Evolutionary conservation across 2,329 filamentous ascomycete genomes (phyloP).

Genomic region (Paraphoma sp.): DNA sequence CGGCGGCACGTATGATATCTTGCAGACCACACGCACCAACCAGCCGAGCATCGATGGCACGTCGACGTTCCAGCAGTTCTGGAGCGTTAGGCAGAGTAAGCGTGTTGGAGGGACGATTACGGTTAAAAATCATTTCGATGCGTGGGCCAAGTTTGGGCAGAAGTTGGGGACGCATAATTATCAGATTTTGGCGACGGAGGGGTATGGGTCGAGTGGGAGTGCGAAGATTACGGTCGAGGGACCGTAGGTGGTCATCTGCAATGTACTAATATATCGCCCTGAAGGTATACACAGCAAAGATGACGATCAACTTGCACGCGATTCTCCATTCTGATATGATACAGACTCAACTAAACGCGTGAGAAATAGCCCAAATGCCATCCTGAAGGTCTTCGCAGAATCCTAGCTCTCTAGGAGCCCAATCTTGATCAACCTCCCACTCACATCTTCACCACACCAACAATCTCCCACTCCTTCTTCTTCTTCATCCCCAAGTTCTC

Average conservation of each 20-base stretch:
- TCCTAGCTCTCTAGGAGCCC: too few relatives aligned
- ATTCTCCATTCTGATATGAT: too few relatives aligned
- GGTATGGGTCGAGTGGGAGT: constrained; percentile 59
- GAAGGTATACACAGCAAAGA: too few relatives aligned
- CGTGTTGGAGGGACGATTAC: constrained; percentile 59
- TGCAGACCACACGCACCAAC: constrained; percentile 57
- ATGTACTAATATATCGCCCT: too few relatives aligned
- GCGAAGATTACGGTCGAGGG: constrained; percentile 54
- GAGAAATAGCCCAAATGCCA: too few relatives aligned
- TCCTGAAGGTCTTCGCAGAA: too few relatives aligned
- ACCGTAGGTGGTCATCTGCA: background rate
- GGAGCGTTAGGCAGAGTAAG: constrained; percentile 59
- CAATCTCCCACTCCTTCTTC: too few relatives aligned
- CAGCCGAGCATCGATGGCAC: constrained; percentile 63
- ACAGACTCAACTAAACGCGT: too few relatives aligned
- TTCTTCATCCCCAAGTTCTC: too few relatives aligned
- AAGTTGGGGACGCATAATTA: constrained; percentile 59
- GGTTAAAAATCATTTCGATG: constrained; percentile 59
- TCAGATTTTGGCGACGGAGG: constrained; percentile 63
- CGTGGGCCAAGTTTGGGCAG: constrained; percentile 59
- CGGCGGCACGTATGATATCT: constrained; percentile 62
- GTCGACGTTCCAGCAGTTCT: constrained; percentile 62
- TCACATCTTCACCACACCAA: too few relatives aligned
- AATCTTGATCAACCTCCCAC: too few relatives aligned
- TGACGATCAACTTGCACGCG: too few relatives aligned